These are phyloP conservation scores for Paecilomyces sp. DNA, from an alignment of 2,329 filamentous ascomycete species.

Conservation along the genomic window DNA sequence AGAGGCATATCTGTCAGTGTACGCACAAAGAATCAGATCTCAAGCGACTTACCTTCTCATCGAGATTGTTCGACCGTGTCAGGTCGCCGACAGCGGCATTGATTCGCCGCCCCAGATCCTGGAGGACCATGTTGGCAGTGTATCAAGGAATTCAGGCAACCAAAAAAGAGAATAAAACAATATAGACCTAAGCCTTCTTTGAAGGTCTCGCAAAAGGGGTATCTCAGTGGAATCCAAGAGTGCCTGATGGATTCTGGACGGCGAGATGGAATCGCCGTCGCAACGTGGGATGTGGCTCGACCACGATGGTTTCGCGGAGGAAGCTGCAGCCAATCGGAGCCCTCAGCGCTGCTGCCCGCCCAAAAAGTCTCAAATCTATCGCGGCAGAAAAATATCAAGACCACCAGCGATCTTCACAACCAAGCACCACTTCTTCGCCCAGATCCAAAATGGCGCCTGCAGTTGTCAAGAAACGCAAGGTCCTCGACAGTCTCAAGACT, in stretches of 20 bases:
- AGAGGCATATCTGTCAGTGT: constrained; percentile 6
- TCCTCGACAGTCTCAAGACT: constrained; percentile 51
- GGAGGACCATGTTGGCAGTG: constrained; percentile 72
- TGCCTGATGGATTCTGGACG: neutral
- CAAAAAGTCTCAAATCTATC: constrained; percentile 15
- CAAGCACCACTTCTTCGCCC: constrained; percentile 2
- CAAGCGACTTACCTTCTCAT: constrained; percentile 68
- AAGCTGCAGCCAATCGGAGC: constrained; percentile 23
- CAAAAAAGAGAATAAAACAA: constrained; percentile 5
- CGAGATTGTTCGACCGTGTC: constrained; percentile 83
- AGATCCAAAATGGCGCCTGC: constrained; percentile 30
- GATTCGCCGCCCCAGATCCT: constrained; percentile 97
- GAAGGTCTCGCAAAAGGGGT: neutral
- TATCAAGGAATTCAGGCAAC: neutral
- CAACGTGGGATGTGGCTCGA: neutral
- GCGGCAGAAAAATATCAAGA: constrained; percentile 10
- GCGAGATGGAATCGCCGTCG: neutral
- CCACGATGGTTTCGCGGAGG: constrained; percentile 1
- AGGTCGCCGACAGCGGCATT: constrained; percentile 93
- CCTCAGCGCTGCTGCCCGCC: constrained; percentile 17
- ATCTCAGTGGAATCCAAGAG: neutral
- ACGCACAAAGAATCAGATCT: neutral
- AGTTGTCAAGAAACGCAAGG: constrained; percentile 48
- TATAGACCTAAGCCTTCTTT: neutral
- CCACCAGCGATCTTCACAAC: constrained; percentile 3